phyloP scores from a whole-genome alignment of 805 yeast species.

The Metschnikowia corniflorae region DNA sequence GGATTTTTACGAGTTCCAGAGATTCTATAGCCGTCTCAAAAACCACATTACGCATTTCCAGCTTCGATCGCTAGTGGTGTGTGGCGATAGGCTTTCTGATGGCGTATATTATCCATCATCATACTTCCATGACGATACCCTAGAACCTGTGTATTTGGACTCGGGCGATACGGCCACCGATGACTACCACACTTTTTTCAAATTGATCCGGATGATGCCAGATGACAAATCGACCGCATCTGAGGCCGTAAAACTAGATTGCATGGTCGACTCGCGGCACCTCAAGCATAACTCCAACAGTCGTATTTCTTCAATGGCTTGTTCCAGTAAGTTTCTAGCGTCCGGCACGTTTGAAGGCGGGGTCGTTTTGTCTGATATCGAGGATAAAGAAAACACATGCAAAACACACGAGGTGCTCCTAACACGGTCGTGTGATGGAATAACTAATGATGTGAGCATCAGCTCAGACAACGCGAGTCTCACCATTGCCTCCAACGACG shows the following conservation, averaged over 20 bases:
- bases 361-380: slow-evolving; percentile 36
- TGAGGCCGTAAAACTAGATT: slow-evolving; percentile 32
- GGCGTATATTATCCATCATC: slow-evolving; percentile 42
- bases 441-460: slow-evolving; percentile 47
- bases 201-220: slow-evolving; percentile 32
- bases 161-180: slow-evolving; percentile 5
- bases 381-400: slow-evolving; percentile 19
- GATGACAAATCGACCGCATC: slow-evolving; percentile 19
- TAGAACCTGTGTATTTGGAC: slow-evolving; percentile 25
- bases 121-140: slow-evolving; percentile 28
- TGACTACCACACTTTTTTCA: slow-evolving; percentile 32
- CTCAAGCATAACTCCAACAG: slow-evolving; percentile 29
- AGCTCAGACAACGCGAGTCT: slow-evolving; percentile 29
- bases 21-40: slow-evolving; percentile 41
- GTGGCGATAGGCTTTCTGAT: slow-evolving; percentile 27
- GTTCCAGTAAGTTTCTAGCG: slow-evolving; percentile 39
- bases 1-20: slow-evolving; percentile 37
- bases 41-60: slow-evolving; percentile 57
- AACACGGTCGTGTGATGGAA: slow-evolving; percentile 45
- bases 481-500: slow-evolving; percentile 51
- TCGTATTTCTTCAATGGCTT: slow-evolving; percentile 47
- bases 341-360: slow-evolving; percentile 58
- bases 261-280: slow-evolving; percentile 35
- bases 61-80: slow-evolving; percentile 48
- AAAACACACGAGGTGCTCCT: slow-evolving; percentile 34